These are phyloP conservation scores for Dictyostelium discoideum DNA, from an alignment of 78 protist species.

Conservation along the genomic window dicty_2.7 NC_007089.4:2506501-2507000, in stretches of 20 bases:
- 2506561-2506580: neutral
- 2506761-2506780: neutral
- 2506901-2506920: neutral
- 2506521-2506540: conserved; percentile 9
- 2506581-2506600: neutral
- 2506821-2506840: neutral
- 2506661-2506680: conserved; percentile 26
- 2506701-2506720: neutral
- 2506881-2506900: neutral
- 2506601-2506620: conserved; percentile 19
- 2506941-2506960: neutral
- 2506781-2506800: neutral
- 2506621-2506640: neutral
- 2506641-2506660: conserved; percentile 4
- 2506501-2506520: neutral
- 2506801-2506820: neutral
- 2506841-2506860: neutral
- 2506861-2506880: neutral
- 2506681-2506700: conserved; percentile 3
- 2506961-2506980: neutral
- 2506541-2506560: conserved; percentile 5
- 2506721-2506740: neutral
- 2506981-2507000: neutral
- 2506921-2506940: neutral
- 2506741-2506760: neutral